A percentile compares a stretch with the other conserved stretches of the same genome.
These are phyloP conservation scores for Pseudogymnoascus sp. DNA, from an alignment of 2,329 filamentous ascomycete genomes.

Conservation along the genomic window DNA sequence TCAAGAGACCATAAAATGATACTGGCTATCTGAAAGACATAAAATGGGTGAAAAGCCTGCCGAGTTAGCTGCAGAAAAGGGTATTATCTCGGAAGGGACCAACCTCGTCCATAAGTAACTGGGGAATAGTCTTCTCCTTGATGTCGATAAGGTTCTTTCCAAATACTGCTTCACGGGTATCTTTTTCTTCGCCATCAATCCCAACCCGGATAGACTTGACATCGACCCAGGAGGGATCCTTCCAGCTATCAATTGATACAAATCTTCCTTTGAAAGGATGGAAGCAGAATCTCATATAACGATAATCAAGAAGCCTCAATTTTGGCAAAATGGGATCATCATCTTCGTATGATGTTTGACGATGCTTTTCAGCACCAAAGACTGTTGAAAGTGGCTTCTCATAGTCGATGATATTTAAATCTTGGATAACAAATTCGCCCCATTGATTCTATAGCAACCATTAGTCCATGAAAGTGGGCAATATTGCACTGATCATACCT, in stretches of 20 bases:
- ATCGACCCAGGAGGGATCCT: conserved; percentile 81
- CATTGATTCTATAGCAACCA: conserved; percentile 67
- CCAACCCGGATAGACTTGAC: conserved; percentile 66
- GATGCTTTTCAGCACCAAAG: conserved; percentile 60
- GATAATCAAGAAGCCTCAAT: conserved; percentile 76
- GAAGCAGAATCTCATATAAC: conserved; percentile 88
- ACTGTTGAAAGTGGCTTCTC: conserved; percentile 50
- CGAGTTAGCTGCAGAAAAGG: conserved; percentile 19
- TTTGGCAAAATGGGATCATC: conserved; percentile 70
- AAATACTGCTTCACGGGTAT: conserved; percentile 75
- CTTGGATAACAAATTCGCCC: conserved; percentile 78
- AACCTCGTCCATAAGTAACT: conserved; percentile 83
- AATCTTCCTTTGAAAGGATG: conserved; percentile 87
- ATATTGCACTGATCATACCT: conserved; percentile 38
- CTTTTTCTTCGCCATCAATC: conserved; percentile 81
- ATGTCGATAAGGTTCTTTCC: conserved; percentile 88
- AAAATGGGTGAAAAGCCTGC: conserved; percentile 90
- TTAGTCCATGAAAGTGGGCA: conserved; percentile 14
- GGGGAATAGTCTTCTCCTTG: conserved; percentile 73
- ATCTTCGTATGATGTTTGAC: conserved; percentile 49
- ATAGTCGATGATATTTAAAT: conserved; percentile 48
- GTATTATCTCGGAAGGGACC: neutral
- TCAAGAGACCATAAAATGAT: conserved; percentile 90
- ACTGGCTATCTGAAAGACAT: conserved; percentile 95
- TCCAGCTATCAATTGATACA: conserved; percentile 79